Conservation (phyloP, 257 asterid species). For the Coffea canephora region DNA sequence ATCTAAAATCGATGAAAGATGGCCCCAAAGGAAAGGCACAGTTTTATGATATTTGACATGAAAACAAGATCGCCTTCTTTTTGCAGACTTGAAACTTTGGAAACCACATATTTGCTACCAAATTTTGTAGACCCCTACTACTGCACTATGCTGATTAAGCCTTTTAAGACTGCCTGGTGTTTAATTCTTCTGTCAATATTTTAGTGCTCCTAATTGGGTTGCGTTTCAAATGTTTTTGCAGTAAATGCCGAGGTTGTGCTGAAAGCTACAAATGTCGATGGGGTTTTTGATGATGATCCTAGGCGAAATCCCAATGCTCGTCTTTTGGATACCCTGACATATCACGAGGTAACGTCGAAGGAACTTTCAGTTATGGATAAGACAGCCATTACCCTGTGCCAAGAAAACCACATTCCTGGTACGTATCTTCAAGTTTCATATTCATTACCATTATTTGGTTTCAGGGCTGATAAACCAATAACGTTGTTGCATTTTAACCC, state of each 20-base stretch:
- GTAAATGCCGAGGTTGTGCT: conserved; percentile 97
- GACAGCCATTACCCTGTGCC: conserved; percentile 97
- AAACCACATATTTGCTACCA: neutral
- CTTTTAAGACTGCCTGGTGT: neutral
- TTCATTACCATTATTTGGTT: neutral
- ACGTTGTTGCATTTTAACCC: neutral
- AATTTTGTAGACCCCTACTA: neutral
- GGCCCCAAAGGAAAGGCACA: neutral
- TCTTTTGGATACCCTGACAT: conserved; percentile 65
- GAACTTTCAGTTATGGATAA: conserved; percentile 93
- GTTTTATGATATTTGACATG: neutral
- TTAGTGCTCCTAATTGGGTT: conserved; percentile 3
- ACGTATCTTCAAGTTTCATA: conserved; percentile 18
- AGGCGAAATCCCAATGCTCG: conserved; percentile 65
- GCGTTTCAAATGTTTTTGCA: conserved; percentile 20
- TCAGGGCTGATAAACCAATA: neutral
- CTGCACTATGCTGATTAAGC: neutral
- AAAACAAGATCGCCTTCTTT: neutral
- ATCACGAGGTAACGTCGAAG: conserved; percentile 77
- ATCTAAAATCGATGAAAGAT: too few species aligned
- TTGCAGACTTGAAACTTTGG: neutral
- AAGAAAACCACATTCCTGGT: conserved; percentile 97
- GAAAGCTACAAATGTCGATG: conserved; percentile 94
- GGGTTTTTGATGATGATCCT: conserved; percentile 87
- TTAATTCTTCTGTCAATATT: neutral